Percentiles rank a stretch among this genome's conserved stretches.
These are phyloP conservation scores for Mortierella sp. DNA, from an alignment of 371 early-diverging fungal species.

Conservation along the genomic window DNA sequence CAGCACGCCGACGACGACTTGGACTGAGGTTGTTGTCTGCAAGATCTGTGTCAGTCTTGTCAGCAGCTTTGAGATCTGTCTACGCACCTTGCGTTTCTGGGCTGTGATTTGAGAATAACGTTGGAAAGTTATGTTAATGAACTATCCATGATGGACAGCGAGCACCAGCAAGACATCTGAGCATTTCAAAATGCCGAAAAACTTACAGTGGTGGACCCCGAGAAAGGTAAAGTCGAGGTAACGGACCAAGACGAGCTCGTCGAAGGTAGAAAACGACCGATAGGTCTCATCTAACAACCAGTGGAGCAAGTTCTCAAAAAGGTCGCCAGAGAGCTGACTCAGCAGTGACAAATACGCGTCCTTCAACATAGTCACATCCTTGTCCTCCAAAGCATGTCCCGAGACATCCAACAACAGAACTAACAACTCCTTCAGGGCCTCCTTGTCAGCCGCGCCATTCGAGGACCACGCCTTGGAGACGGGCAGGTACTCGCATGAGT, in stretches of 20 bases:
- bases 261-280: slow-evolving; percentile 38
- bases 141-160: background rate
- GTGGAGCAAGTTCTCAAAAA: slow-evolving; percentile 33
- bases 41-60: slow-evolving; percentile 59
- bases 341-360: slow-evolving; percentile 38
- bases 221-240: slow-evolving; percentile 45
- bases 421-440: slow-evolving; percentile 23
- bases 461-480: slow-evolving; percentile 18
- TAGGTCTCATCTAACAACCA: slow-evolving; percentile 40
- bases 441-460: background rate
- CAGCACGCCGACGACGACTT: slow-evolving; percentile 57
- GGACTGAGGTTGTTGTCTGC: slow-evolving; percentile 56
- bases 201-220: slow-evolving; percentile 57
- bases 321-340: slow-evolving; percentile 30
- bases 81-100: slow-evolving; percentile 61
- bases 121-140: background rate
- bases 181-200: slow-evolving; percentile 23
- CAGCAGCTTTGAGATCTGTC: slow-evolving; percentile 59
- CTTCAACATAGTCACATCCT: slow-evolving; percentile 33
- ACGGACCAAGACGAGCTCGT: slow-evolving; percentile 43
- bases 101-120: slow-evolving; percentile 26
- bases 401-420: slow-evolving; percentile 26
- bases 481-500: slow-evolving; percentile 49
- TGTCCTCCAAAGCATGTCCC: slow-evolving; percentile 14
- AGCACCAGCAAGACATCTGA: slow-evolving; percentile 2